Evolutionary conservation across 192 early-diverging fungal genomes (phyloP).

Genomic region (Umbelopsis sp.): DNA sequence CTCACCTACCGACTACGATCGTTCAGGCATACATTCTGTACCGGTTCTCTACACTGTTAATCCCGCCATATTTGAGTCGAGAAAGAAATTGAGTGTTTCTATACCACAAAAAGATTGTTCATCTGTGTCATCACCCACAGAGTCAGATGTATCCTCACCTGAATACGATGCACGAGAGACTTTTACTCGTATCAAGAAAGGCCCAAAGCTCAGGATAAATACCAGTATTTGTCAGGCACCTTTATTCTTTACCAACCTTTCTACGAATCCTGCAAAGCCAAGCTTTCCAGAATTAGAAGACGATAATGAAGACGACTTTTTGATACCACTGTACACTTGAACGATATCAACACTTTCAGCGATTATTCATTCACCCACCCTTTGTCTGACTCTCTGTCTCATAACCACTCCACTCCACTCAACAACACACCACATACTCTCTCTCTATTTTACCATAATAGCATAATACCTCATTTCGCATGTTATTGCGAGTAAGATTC

Average conservation of each 20-base stretch:
- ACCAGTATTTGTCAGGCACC: conserved; percentile 24
- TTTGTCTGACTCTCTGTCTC: no score
- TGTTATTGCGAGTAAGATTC: no score
- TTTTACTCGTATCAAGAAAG: conserved; percentile 15
- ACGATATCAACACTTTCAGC: neutral
- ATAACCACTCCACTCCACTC: no score
- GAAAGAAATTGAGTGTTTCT: conserved; percentile 18
- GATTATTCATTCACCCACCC: no score
- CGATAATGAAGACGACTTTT: neutral
- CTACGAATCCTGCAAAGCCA: conserved; percentile 22
- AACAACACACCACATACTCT: neutral
- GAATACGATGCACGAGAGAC: conserved; percentile 20
- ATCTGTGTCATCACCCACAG: neutral
- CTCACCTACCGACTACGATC: conserved; percentile 30
- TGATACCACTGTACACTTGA: conserved; percentile 1
- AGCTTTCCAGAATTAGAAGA: neutral
- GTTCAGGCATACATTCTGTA: conserved; percentile 21
- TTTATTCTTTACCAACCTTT: conserved; percentile 27
- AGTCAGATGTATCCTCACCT: neutral
- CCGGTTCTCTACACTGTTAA: conserved; percentile 30
- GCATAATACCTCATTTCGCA: no score
- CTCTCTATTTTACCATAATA: no score
- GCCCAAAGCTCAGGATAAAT: conserved; percentile 29
- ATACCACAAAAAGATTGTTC: conserved; percentile 10
- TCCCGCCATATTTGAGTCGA: conserved; percentile 18